These are phyloP conservation scores for Sphagnurus paluster DNA, from an alignment of 1,284 basidiomycete species.

Conservation along the genomic window DNA sequence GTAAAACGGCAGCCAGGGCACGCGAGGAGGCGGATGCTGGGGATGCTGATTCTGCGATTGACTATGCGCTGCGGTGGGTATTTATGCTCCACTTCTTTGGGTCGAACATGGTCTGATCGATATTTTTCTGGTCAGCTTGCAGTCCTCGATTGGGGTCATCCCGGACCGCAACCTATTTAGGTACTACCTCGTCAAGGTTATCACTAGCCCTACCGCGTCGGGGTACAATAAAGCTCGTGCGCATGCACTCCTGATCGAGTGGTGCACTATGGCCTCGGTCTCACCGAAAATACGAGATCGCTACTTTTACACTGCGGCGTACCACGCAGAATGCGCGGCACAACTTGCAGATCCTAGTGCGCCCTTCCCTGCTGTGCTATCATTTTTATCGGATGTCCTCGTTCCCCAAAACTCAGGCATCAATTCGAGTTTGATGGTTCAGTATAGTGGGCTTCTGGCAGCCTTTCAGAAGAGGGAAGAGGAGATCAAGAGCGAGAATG, in stretches of 20 bases:
- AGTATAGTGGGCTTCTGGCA: too few relatives aligned
- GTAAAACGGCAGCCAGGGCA: slow-evolving; percentile 11
- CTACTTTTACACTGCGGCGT: slow-evolving; percentile 26
- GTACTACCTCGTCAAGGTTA: slow-evolving; percentile 12
- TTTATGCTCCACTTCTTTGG: too few relatives aligned
- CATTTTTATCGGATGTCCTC: too few relatives aligned
- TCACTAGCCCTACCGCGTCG: slow-evolving; percentile 2
- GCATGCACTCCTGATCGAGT: slow-evolving; percentile 25
- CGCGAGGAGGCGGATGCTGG: slow-evolving; percentile 24
- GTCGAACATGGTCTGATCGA: neutral
- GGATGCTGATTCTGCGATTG: slow-evolving; percentile 17
- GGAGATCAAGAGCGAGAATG: too few relatives aligned
- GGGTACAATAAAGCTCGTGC: slow-evolving; percentile 9
- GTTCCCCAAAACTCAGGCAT: too few relatives aligned
- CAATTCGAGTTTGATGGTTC: too few relatives aligned
- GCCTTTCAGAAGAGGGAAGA: too few relatives aligned
- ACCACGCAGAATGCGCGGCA: too few relatives aligned
- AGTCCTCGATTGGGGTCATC: slow-evolving; percentile 7
- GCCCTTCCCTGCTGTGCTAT: too few relatives aligned
- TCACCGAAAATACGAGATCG: slow-evolving; percentile 15
- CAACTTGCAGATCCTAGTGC: too few relatives aligned
- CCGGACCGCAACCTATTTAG: slow-evolving; percentile 11
- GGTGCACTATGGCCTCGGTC: slow-evolving; percentile 17
- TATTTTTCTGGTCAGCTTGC: neutral
- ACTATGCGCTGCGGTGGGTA: slow-evolving; percentile 28